Evolutionary conservation across 2,329 filamentous ascomycete genomes (phyloP).

Genomic region (Ascocoryne sarcoides): DNA sequence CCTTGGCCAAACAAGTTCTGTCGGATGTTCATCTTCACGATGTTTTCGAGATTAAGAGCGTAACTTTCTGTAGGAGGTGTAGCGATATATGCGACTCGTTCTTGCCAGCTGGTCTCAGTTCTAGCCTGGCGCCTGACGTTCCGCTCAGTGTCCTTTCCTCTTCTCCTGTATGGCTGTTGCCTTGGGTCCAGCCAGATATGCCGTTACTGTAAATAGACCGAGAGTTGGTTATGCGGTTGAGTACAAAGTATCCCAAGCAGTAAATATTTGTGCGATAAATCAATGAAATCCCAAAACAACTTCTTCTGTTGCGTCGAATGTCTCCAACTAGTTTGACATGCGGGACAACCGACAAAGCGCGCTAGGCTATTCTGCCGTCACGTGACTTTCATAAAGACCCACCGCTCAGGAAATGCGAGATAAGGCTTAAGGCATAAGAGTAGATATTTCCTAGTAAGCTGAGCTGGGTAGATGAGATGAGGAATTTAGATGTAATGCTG

Average conservation of each 20-base stretch:
- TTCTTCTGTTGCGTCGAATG: conserved; percentile 23
- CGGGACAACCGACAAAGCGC: conserved; percentile 15
- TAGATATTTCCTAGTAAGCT: too few species aligned
- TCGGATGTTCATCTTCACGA: conserved; percentile 26
- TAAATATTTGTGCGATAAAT: neutral
- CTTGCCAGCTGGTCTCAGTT: neutral
- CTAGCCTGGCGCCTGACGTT: neutral
- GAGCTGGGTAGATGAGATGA: too few species aligned
- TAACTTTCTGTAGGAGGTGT: neutral
- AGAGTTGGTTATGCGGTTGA: conserved; percentile 9
- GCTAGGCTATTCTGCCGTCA: conserved; percentile 10
- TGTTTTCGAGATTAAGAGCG: neutral
- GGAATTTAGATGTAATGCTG: too few species aligned
- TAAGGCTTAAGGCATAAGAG: too few species aligned
- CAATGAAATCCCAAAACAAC: conserved; percentile 18
- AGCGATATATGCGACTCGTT: conserved; percentile 3
- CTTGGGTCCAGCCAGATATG: neutral
- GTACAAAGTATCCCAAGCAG: conserved; percentile 5
- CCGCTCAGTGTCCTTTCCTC: conserved; percentile 12
- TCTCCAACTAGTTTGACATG: conserved; percentile 25
- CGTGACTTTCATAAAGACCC: too few species aligned
- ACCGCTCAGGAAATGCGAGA: too few species aligned
- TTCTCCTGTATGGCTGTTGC: neutral
- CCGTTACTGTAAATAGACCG: conserved; percentile 6
- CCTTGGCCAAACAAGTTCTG: conserved; percentile 39